Evolutionary conservation across 2,329 filamentous ascomycete species (phyloP).

Genomic region (Ilyonectria robusta): DNA sequence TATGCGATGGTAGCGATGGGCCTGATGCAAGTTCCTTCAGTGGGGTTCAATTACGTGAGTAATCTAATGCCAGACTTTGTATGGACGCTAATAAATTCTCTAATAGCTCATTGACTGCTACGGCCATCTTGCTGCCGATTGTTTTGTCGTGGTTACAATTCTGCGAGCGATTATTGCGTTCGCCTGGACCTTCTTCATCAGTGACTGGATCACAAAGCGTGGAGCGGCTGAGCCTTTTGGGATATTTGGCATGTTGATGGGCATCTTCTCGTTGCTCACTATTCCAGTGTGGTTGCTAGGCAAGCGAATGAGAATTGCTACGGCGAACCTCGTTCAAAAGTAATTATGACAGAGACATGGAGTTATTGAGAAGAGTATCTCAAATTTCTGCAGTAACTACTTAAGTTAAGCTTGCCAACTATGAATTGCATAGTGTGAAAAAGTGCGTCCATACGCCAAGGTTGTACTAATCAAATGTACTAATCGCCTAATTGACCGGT

Average conservation of each 20-base stretch:
- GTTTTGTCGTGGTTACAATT: conserved; percentile 67
- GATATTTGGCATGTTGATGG: conserved; percentile 67
- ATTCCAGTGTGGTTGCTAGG: conserved; percentile 54
- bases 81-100: neutral
- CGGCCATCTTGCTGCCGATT: conserved; percentile 61
- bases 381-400: too few relatives aligned
- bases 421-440: too few relatives aligned
- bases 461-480: too few relatives aligned
- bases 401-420: too few relatives aligned
- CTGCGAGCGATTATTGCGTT: conserved; percentile 65
- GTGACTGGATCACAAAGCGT: conserved; percentile 59
- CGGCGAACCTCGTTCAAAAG: neutral
- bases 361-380: too few relatives aligned
- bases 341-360: neutral
- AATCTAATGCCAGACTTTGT: neutral
- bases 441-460: too few relatives aligned
- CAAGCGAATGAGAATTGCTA: conserved; percentile 57
- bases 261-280: conserved; percentile 58
- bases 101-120: conserved; percentile 66
- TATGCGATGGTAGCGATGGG: conserved; percentile 56
- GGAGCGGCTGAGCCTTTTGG: conserved; percentile 66
- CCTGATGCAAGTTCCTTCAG: conserved; percentile 55
- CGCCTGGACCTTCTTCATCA: conserved; percentile 68
- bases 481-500: too few relatives aligned
- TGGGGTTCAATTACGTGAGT: conserved; percentile 58